Evolutionary conservation across 2,329 filamentous ascomycete species (phyloP).

Genomic region (Penicillium rolfsii): DNA sequence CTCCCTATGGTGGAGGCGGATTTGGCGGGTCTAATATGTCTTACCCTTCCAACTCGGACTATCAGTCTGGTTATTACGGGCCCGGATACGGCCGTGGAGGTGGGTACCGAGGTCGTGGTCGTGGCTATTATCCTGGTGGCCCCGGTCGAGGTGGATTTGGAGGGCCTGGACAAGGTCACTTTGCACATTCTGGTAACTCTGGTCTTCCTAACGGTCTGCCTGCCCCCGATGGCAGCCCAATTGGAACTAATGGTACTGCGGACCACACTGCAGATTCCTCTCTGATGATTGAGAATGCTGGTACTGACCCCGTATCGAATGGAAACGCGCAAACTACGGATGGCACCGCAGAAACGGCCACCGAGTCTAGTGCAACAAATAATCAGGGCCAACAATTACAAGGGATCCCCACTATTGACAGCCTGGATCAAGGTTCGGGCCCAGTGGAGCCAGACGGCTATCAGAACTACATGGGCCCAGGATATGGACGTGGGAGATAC

Average conservation of each 20-base stretch:
- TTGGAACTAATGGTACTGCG: slow-evolving; percentile 35
- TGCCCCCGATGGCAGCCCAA: background rate
- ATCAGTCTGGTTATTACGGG: slow-evolving; percentile 77
- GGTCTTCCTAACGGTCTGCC: slow-evolving; percentile 30
- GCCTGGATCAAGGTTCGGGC: slow-evolving; percentile 19
- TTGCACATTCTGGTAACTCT: slow-evolving; percentile 37
- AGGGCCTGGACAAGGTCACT: slow-evolving; percentile 44
- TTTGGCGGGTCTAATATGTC: slow-evolving; percentile 71
- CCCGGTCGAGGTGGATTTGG: slow-evolving; percentile 43
- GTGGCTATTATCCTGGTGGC: slow-evolving; percentile 57
- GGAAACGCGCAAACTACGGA: slow-evolving; percentile 21
- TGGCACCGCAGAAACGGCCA: slow-evolving; percentile 19
- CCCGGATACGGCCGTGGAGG: slow-evolving; percentile 67
- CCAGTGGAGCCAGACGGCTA: slow-evolving; percentile 34
- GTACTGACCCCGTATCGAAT: slow-evolving; percentile 17
- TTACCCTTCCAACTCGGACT: slow-evolving; percentile 67
- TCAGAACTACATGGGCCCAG: slow-evolving; percentile 32
- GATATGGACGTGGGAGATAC: slow-evolving; percentile 47
- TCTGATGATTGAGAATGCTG: slow-evolving; percentile 29
- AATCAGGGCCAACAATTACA: slow-evolving; percentile 20
- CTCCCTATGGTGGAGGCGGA: slow-evolving; percentile 79
- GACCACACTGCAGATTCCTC: slow-evolving; percentile 41
- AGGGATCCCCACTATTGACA: slow-evolving; percentile 34
- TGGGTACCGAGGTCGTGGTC: slow-evolving; percentile 61
- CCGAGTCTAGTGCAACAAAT: slow-evolving; percentile 2